Evolutionary conservation across 2,329 filamentous ascomycete species (phyloP), one percentile per base, ranked within the genome.

Genomic region (Stagonosporopsis tanaceti): DNA sequence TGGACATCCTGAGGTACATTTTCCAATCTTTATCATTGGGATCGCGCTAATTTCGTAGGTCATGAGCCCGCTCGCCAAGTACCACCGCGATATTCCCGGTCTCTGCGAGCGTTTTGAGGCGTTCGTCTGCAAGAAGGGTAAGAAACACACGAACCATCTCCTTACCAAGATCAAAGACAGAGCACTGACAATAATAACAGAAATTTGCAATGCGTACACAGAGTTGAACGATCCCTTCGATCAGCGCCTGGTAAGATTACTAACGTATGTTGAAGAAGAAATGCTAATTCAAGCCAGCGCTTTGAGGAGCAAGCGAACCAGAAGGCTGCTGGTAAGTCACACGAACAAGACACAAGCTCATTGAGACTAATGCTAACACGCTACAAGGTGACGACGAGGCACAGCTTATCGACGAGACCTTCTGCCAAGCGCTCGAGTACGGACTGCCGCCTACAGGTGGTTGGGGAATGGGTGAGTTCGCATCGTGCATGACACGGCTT

Each of bases 211-310:
- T 74, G 93, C 93, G 6, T 96, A 97, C 81, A 98, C 94, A 37
- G 95, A 99, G 87, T 89, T 99, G 85, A 96, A 96, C 84, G 92
- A 97, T 72, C 93, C 94, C 54, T 94, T 96, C 71, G 93, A 97
- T 78, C 95, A 99, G 82, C 87, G 95, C 61, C 81, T 68, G 50
- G 37, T 39, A 39, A 22, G 37, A 22, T 12, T 3, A 22, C 20
- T 22, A 22, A 3, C 17, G 8, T 20, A 2, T 22, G 37, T 11
- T 22, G 3, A 39, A 20, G 20, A 11, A 20, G 30, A 39, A 11
- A 22, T 22, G 20, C 37, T 39, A 22, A 39, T 17, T 22, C 9
- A 12, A 12, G 6, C 22, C 20, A 39, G 37, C 61, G 70, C 96
- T 76, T 76, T 47, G 64, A 97, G 77, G 94, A 98, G 86, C 95